Conservation (phyloP, 257 asterid genomes). For the Forsythia viridissima region DNA sequence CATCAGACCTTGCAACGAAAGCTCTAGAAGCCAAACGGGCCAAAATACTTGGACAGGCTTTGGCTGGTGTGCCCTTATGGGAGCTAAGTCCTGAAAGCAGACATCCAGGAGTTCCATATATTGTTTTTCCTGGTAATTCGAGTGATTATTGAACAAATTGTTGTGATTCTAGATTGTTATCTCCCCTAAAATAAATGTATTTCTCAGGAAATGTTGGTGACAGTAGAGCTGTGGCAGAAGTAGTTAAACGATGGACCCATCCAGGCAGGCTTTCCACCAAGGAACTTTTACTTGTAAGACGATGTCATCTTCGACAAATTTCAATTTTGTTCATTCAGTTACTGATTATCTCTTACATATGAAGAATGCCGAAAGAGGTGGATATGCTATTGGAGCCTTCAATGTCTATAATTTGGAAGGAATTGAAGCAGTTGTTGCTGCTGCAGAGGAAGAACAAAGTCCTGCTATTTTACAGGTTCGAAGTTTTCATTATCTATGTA, state of each 20-base stretch:
- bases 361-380: conserved; percentile 87
- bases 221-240: conserved; percentile 81
- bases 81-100: conserved; percentile 95
- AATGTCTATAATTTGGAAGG: conserved; percentile 95
- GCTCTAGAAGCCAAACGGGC: conserved; percentile 93
- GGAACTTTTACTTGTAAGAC: conserved; percentile 79
- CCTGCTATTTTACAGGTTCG: conserved; percentile 97
- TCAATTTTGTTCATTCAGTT: conserved; percentile 11
- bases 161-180: conserved; percentile 9
- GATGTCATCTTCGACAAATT: conserved; percentile 19
- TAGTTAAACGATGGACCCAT: conserved; percentile 74
- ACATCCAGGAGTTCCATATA: conserved; percentile 91
- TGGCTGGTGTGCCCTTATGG: conserved; percentile 97
- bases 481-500: conserved; percentile 20
- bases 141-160: background rate
- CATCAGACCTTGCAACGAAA: conserved; percentile 96
- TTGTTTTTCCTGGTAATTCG: conserved; percentile 88
- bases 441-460: conserved; percentile 85
- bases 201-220: conserved; percentile 95
- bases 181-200: conserved; percentile 17
- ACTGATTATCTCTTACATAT: conserved; percentile 29
- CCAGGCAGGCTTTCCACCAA: conserved; percentile 74
- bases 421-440: conserved; percentile 90
- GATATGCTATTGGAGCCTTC: conserved; percentile 94
- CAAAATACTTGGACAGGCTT: conserved; percentile 89